These are phyloP conservation scores for Tripterygium wilfordii DNA, from an alignment of 177 flowering plant genomes.

Conservation along the genomic window DNA sequence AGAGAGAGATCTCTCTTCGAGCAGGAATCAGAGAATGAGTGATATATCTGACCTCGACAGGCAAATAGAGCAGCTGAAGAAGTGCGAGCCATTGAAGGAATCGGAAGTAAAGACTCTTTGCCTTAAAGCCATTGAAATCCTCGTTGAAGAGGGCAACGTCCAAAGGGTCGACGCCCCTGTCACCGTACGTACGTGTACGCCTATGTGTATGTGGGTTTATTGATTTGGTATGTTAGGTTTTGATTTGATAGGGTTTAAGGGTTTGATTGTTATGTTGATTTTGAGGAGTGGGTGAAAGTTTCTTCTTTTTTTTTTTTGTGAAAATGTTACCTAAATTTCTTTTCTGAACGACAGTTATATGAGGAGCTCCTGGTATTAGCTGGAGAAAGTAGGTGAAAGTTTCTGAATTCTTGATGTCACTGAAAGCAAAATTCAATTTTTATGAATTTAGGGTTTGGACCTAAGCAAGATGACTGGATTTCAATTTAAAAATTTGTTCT, in stretches of 20 bases:
- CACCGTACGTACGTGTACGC: constrained; percentile 42
- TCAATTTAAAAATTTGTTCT: no score
- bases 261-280: not conserved
- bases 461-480: no score
- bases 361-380: no score
- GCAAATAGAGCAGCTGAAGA: constrained; percentile 95
- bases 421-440: no score
- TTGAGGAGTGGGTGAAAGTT: not conserved
- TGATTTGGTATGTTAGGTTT: not conserved
- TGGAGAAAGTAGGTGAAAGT: no score
- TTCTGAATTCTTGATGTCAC: no score
- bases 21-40: constrained; percentile 11
- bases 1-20: no score
- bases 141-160: constrained; percentile 95
- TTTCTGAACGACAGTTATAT: no score
- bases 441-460: no score
- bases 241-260: not conserved
- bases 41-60: constrained; percentile 95
- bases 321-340: no score
- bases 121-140: constrained; percentile 96
- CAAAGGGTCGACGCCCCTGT: constrained; percentile 95
- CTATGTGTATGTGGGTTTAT: not conserved
- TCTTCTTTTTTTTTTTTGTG: not conserved
- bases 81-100: constrained; percentile 91
- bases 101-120: constrained; percentile 94